phyloP scores from a whole-genome alignment of 2,329 filamentous ascomycete genomes.

The Blumeria graminis region DNA sequence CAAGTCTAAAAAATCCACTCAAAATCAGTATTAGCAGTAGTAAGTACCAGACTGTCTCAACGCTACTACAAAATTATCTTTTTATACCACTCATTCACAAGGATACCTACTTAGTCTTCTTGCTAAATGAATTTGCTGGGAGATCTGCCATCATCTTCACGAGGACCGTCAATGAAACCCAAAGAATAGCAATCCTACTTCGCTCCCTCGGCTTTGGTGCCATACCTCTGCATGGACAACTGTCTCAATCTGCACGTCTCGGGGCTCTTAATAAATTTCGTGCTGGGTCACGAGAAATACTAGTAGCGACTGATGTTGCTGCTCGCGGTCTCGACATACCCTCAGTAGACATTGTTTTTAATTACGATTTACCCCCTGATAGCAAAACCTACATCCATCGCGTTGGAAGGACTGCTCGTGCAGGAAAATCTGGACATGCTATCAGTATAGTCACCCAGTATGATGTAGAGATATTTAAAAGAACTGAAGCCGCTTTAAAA shows the following conservation, averaged over 20 bases:
- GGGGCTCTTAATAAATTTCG: constrained; percentile 83
- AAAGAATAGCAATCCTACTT: constrained; percentile 62
- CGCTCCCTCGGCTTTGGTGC: constrained; percentile 69
- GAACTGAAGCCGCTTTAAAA: constrained; percentile 64
- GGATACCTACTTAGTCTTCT: constrained; percentile 68
- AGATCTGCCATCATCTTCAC: constrained; percentile 78
- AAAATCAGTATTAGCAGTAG: constrained; percentile 58
- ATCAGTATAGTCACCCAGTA: constrained; percentile 71
- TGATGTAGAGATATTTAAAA: constrained; percentile 54
- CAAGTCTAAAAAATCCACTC: constrained; percentile 63
- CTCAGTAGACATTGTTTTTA: constrained; percentile 68
- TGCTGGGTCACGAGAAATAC: constrained; percentile 52
- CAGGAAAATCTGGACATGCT: constrained; percentile 62
- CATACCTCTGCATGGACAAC: constrained; percentile 78
- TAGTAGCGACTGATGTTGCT: constrained; percentile 86
- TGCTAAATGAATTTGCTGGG: constrained; percentile 71
- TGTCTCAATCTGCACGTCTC: constrained; percentile 67
- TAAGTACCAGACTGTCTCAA: constrained; percentile 81
- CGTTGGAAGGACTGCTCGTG: constrained; percentile 69
- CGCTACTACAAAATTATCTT: constrained; percentile 63
- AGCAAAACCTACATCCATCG: constrained; percentile 81
- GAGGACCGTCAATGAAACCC: constrained; percentile 73
- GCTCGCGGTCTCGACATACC: constrained; percentile 83
- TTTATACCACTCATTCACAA: constrained; percentile 75
- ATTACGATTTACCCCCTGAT: constrained; percentile 63